Evolutionary conservation across 495 filamentous ascomycete species (phyloP).

Genomic region (Clohesyomyces aquaticus): DNA sequence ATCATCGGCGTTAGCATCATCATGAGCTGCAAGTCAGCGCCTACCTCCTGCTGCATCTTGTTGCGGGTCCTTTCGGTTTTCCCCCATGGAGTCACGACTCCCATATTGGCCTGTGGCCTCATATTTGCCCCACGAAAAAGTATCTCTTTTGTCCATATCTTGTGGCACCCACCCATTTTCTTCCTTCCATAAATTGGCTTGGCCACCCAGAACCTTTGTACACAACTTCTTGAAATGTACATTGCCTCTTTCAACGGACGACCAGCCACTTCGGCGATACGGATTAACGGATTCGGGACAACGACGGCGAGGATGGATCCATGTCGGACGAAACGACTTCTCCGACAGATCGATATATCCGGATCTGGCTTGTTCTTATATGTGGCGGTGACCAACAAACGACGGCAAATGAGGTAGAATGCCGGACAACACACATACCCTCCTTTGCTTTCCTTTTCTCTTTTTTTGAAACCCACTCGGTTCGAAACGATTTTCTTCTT

Average conservation of each 20-base stretch:
- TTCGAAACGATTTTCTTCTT: no score
- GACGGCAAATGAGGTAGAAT: not conserved
- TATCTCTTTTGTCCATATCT: slow-evolving; percentile 25
- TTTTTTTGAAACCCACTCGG: no score
- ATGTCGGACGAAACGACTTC: no score
- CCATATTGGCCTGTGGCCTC: slow-evolving; percentile 8
- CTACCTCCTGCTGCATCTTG: slow-evolving; percentile 24
- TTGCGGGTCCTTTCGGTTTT: slow-evolving; percentile 1
- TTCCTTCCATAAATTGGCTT: slow-evolving; percentile 8
- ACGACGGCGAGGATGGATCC: no score
- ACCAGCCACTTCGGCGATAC: no score
- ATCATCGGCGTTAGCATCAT: slow-evolving; percentile 34
- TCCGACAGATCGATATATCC: no score
- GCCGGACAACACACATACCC: not conserved
- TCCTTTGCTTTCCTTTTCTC: not conserved
- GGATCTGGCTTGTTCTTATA: no score
- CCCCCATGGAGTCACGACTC: not conserved
- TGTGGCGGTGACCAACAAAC: no score
- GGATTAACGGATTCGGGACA: no score
- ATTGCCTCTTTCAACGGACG: slow-evolving; percentile 4
- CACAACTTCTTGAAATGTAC: slow-evolving; percentile 1
- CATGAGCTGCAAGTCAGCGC: slow-evolving; percentile 15
- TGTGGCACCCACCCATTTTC: not conserved
- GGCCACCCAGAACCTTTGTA: slow-evolving; percentile 1
- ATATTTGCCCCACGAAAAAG: slow-evolving; percentile 24